Evolutionary conservation across 345 rosid genomes (phyloP).

Genomic region (thale cress (Arabidopsis thaliana)): TAIR10.1 NC_003075.7:11687001-11687500

Average conservation of each 20-base stretch:
- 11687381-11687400: no score
- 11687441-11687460: not conserved
- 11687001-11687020: no score
- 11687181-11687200: not conserved
- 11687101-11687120: no score
- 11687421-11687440: not conserved
- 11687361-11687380: no score
- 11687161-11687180: not conserved
- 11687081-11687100: no score
- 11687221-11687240: not conserved
- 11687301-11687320: no score
- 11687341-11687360: not conserved
- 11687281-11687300: not conserved
- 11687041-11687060: no score
- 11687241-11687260: not conserved
- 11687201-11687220: not conserved
- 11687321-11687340: not conserved
- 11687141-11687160: no score
- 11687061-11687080: no score
- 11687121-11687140: no score
- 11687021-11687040: no score
- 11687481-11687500: not conserved
- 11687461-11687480: not conserved
- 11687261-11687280: not conserved
- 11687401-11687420: no score